A percentile compares a stretch with the other conserved stretches of the same genome.
phyloP scores from a whole-genome alignment of 2,329 filamentous ascomycete species.

The Tolypocladium tropicale region DNA sequence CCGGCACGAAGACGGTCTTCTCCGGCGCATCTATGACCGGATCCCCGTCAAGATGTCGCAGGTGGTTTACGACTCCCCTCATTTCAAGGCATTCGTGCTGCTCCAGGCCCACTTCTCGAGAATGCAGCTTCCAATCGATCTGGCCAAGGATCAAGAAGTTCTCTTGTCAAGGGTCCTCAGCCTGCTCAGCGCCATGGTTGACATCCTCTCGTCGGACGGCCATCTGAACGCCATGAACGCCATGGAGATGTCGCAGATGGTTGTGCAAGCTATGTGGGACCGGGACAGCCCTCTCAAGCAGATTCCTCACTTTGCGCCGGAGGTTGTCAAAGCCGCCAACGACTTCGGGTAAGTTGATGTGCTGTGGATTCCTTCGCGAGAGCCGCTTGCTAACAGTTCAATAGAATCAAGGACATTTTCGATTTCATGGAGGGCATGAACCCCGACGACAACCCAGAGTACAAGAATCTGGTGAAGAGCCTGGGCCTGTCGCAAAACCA shows the following conservation, averaged over 20 bases:
- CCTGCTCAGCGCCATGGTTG: conserved; percentile 83
- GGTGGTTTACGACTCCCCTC: conserved; percentile 78
- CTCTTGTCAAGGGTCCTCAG: conserved; percentile 78
- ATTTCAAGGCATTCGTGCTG: conserved; percentile 97
- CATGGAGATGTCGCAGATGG: conserved; percentile 99
- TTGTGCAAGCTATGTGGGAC: conserved; percentile 98
- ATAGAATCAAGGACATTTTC: conserved; percentile 81
- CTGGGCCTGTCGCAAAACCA: conserved; percentile 74
- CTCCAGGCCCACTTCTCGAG: conserved; percentile 95
- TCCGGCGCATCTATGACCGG: conserved; percentile 88
- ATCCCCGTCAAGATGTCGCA: conserved; percentile 93
- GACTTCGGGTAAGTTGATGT: conserved; percentile 53
- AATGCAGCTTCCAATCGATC: conserved; percentile 91
- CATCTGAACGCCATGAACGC: conserved; percentile 96
- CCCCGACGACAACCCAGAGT: conserved; percentile 79
- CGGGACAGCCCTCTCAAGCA: conserved; percentile 94
- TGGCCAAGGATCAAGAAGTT: conserved; percentile 90
- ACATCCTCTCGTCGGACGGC: conserved; percentile 90
- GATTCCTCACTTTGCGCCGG: conserved; percentile 84
- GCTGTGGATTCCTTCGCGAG: too few relatives aligned
- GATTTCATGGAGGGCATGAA: conserved; percentile 99
- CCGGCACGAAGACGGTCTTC: conserved; percentile 77
- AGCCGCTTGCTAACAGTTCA: conserved; percentile 18
- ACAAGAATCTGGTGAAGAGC: conserved; percentile 64
- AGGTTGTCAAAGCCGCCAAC: conserved; percentile 73